Conservation (phyloP, 164 flowering plant genomes). For the Piper betle region DNA sequence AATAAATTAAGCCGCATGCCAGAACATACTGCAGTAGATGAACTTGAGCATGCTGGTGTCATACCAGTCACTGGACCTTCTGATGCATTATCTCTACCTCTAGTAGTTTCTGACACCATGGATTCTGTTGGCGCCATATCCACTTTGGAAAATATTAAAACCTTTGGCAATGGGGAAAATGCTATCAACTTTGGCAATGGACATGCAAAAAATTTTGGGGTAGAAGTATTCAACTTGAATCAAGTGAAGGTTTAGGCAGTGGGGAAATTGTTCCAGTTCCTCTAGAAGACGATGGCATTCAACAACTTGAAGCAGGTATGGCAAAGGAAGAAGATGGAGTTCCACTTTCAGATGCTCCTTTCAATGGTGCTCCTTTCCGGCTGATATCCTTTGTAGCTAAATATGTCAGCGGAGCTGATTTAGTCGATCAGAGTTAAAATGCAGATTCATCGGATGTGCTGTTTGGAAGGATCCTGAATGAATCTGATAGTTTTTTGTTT, state of each 20-base stretch:
- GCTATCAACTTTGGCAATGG: not conserved
- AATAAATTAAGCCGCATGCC: constrained; percentile 11
- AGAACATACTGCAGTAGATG: constrained; percentile 10
- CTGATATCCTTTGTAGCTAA: constrained; percentile 68
- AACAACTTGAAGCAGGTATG: constrained; percentile 11
- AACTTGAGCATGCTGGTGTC: constrained; percentile 3
- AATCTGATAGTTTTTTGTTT: not conserved
- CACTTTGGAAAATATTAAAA: not conserved
- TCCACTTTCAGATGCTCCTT: constrained; percentile 68
- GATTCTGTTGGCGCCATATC: not conserved
- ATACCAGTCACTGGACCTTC: constrained; percentile 7
- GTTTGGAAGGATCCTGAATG: not conserved
- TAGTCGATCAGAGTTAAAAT: constrained; percentile 32
- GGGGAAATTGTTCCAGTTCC: constrained; percentile 66
- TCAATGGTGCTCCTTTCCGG: constrained; percentile 91
- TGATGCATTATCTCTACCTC: constrained; percentile 7
- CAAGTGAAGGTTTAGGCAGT: constrained; percentile 18
- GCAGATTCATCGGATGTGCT: not conserved
- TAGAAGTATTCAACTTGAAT: not conserved
- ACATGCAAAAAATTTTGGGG: not conserved
- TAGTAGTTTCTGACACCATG: constrained; percentile 5
- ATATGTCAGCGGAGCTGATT: constrained; percentile 92
- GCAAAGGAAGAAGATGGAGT: constrained; percentile 12
- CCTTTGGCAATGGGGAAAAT: constrained; percentile 3
- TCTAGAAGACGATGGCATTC: constrained; percentile 38